These are phyloP conservation scores for Podaxis sp. DNA, from an alignment of 768 basidiomycete species.

Conservation along the genomic window DNA sequence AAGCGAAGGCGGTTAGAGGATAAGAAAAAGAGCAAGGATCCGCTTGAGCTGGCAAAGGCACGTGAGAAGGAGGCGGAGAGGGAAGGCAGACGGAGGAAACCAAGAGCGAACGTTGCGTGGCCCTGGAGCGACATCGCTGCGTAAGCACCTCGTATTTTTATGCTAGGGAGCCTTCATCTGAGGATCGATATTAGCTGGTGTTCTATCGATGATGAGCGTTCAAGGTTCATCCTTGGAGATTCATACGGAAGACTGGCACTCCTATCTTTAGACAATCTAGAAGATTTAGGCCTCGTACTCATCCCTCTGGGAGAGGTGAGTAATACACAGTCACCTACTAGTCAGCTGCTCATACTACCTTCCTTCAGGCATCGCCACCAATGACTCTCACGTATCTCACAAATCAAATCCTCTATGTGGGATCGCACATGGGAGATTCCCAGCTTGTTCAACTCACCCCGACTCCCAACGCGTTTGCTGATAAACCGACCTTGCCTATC, in stretches of 20 bases:
- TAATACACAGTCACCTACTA: neutral
- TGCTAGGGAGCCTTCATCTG: neutral
- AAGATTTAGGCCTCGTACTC: slow-evolving; percentile 46
- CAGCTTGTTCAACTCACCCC: slow-evolving; percentile 66
- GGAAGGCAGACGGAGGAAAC: slow-evolving; percentile 53
- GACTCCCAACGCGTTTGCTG: slow-evolving; percentile 40
- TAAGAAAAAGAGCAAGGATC: slow-evolving; percentile 47
- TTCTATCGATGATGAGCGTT: slow-evolving; percentile 42
- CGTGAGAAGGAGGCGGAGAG: slow-evolving; percentile 57
- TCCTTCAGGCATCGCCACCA: slow-evolving; percentile 62
- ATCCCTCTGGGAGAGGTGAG: slow-evolving; percentile 73
- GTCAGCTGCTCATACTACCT: slow-evolving; percentile 6
- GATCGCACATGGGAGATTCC: slow-evolving; percentile 82
- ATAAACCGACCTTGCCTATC: slow-evolving; percentile 50
- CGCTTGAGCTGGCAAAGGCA: slow-evolving; percentile 42
- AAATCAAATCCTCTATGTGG: slow-evolving; percentile 69
- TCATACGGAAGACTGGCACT: slow-evolving; percentile 68
- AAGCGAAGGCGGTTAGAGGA: slow-evolving; percentile 55
- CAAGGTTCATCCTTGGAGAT: slow-evolving; percentile 66
- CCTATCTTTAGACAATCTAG: slow-evolving; percentile 51
- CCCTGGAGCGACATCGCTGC: slow-evolving; percentile 73
- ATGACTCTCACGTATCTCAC: slow-evolving; percentile 72
- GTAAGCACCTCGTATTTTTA: slow-evolving; percentile 39
- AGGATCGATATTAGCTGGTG: slow-evolving; percentile 43
- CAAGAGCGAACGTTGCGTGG: slow-evolving; percentile 63